Evolutionary conservation across 2,329 filamentous ascomycete genomes (phyloP).

Genomic region (Passalora sequoiae): DNA sequence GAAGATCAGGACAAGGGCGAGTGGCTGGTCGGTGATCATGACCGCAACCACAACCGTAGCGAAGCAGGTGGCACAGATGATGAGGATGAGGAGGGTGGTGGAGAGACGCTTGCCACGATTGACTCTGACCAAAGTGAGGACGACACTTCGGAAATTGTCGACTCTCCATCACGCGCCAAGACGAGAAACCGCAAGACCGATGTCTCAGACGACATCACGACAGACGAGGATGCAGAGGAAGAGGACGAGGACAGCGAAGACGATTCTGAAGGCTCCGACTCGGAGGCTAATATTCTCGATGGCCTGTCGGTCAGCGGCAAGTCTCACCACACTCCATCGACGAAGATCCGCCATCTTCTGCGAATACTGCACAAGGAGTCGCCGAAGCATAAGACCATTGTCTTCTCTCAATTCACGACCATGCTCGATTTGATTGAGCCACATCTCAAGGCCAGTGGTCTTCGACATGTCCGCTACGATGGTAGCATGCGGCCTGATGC

Average conservation of each 20-base stretch:
- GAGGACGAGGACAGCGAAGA: conserved; percentile 38
- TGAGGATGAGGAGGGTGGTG: conserved; percentile 80
- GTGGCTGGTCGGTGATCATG: conserved; percentile 69
- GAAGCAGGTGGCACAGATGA: conserved; percentile 81
- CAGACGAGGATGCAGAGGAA: conserved; percentile 35
- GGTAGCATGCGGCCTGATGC: conserved; percentile 91
- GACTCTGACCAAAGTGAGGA: conserved; percentile 62
- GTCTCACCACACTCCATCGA: conserved; percentile 62
- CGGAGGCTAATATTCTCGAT: conserved; percentile 33
- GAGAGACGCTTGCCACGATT: conserved; percentile 68
- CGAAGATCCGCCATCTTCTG: conserved; percentile 85
- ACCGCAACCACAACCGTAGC: conserved; percentile 50
- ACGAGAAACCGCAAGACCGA: conserved; percentile 3
- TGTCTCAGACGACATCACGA: conserved; percentile 22
- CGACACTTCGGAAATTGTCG: conserved; percentile 46
- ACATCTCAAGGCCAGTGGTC: conserved; percentile 68
- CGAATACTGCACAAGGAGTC: conserved; percentile 75
- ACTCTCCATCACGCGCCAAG: conserved; percentile 30
- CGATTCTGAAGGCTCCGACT: conserved; percentile 37
- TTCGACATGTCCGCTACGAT: conserved; percentile 85
- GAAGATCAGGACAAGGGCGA: conserved; percentile 54
- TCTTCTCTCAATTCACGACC: conserved; percentile 96
- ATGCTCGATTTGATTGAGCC: conserved; percentile 97
- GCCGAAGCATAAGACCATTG: conserved; percentile 86
- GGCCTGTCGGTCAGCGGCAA: conserved; percentile 21